Evolutionary conservation across 108 stramenopile species (phyloP).

Genomic region (Seminavis robusta): DNA sequence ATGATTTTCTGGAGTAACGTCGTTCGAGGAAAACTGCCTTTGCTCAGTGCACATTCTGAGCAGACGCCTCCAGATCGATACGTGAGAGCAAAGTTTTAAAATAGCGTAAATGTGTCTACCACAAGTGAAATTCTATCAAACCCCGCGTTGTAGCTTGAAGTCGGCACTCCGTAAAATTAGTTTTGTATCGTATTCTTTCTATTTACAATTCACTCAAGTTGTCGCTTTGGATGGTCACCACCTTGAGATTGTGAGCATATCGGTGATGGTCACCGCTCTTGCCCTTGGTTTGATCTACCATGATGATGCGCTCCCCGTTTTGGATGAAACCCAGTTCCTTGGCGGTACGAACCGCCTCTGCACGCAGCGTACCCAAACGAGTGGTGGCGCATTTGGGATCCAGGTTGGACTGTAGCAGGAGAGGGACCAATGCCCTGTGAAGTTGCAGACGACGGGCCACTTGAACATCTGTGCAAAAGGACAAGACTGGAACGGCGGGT

Average conservation of each 20-base stretch:
- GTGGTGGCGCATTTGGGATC: constrained; percentile 37
- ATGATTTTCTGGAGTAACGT: no score
- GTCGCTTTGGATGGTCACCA: no score
- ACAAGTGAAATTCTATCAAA: no score
- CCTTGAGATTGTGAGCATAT: constrained; percentile 67
- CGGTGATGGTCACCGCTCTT: constrained; percentile 50
- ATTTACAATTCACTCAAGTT: no score
- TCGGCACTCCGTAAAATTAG: no score
- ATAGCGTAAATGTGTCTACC: no score
- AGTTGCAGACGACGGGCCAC: constrained; percentile 65
- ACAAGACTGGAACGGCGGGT: constrained; percentile 59
- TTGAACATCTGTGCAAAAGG: constrained; percentile 62
- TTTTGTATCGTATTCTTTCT: no score
- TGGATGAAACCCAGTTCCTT: constrained; percentile 61
- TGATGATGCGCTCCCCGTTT: constrained; percentile 59
- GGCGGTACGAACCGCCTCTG: constrained; percentile 66
- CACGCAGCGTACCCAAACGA: constrained; percentile 53
- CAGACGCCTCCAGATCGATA: no score
- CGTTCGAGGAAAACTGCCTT: no score
- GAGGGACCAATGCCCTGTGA: constrained; percentile 43
- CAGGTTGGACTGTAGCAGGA: constrained; percentile 45
- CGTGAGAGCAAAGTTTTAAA: no score
- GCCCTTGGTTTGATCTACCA: constrained; percentile 59
- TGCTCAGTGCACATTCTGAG: no score
- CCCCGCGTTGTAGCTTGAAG: no score